Percentiles rank a stretch among this genome's conserved stretches.
Evolutionary conservation across 2,329 filamentous ascomycete genomes (phyloP).

Genomic region (Rugonectria rugulosa): DNA sequence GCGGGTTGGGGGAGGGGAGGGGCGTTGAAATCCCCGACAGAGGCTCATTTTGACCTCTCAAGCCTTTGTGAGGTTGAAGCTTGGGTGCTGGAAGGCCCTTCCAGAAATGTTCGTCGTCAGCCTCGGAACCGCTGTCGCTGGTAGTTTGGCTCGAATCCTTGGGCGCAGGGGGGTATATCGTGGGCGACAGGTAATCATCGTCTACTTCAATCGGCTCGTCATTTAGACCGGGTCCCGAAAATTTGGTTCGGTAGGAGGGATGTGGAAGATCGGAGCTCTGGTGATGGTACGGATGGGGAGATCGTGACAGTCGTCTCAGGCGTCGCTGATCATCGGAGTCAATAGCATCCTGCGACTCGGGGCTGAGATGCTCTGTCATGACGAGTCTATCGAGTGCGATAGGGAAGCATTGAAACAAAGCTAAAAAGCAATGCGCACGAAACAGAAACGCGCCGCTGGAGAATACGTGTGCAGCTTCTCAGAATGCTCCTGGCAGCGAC

Average conservation of each 20-base stretch:
- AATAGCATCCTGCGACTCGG: conserved; percentile 43
- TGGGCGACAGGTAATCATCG: conserved; percentile 33
- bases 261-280: conserved; percentile 64
- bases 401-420: conserved; percentile 39
- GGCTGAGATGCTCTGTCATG: conserved; percentile 57
- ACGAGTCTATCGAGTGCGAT: conserved; percentile 38
- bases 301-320: conserved; percentile 63
- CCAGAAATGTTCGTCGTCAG: conserved; percentile 90
- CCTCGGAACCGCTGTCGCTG: conserved; percentile 93
- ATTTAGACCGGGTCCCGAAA: conserved; percentile 32
- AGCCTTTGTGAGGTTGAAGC: conserved; percentile 76
- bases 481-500: conserved; percentile 24
- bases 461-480: conserved; percentile 12
- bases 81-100: conserved; percentile 85
- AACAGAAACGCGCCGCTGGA: conserved; percentile 13
- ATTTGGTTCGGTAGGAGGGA: conserved; percentile 50
- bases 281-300: conserved; percentile 73
- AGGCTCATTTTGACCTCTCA: conserved; percentile 67
- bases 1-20: conserved; percentile 55
- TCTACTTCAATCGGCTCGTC: conserved; percentile 26
- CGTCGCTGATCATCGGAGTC: conserved; percentile 47
- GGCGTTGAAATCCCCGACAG: conserved; percentile 65
- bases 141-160: conserved; percentile 63
- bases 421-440: conserved; percentile 32
- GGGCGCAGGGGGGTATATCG: conserved; percentile 44